phyloP scores from a whole-genome alignment of 1,284 basidiomycete genomes.

The Apiotrichum domesticum region DNA sequence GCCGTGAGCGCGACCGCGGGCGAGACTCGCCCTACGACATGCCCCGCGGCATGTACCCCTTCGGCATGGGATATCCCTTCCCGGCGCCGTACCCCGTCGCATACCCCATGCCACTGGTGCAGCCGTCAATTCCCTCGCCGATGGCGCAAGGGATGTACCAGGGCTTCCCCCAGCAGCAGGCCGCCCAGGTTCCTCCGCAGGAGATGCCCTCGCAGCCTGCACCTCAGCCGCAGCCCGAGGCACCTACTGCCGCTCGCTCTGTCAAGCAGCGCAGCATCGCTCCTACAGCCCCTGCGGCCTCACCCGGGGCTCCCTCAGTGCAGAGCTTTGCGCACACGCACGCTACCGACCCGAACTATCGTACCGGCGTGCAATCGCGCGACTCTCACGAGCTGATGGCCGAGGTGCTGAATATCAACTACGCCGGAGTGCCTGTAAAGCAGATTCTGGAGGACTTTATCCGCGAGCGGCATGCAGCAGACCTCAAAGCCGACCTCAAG shows the following conservation, averaged over 20 bases:
- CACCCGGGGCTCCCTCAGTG: too few relatives aligned
- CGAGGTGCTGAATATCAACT: background rate
- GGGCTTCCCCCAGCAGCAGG: background rate
- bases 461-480: background rate
- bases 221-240: too few relatives aligned
- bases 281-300: too few relatives aligned
- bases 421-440: background rate
- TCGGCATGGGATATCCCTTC: too few relatives aligned
- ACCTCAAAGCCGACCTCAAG: background rate
- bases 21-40: background rate
- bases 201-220: too few relatives aligned
- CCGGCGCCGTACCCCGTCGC: background rate
- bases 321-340: background rate
- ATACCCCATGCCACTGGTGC: background rate
- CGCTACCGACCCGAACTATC: background rate
- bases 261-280: too few relatives aligned
- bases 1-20: background rate
- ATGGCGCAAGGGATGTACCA: too few relatives aligned
- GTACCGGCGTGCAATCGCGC: background rate
- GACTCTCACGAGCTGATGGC: background rate
- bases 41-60: background rate
- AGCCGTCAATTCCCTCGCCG: too few relatives aligned
- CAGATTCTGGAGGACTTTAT: slow-evolving; percentile 2
- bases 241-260: too few relatives aligned
- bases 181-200: background rate